phyloP scores from a whole-genome alignment of 2,329 filamentous ascomycete species.

The Talaromyces piceae region DNA sequence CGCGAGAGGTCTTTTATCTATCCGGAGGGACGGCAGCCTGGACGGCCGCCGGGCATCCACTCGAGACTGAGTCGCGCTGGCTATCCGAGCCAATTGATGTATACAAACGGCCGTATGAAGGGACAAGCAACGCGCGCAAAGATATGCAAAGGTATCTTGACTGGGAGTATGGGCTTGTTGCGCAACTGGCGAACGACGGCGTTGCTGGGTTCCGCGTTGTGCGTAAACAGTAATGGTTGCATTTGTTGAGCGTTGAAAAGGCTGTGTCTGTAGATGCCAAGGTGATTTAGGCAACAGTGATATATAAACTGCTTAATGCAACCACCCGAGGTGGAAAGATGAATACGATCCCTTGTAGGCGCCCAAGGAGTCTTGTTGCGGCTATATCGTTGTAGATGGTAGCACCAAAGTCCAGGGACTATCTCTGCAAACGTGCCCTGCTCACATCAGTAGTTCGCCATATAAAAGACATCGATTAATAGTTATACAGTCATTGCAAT shows the following conservation, averaged over 20 bases:
- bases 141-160: slow-evolving; percentile 27
- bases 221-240: slow-evolving; percentile 10
- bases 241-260: no score
- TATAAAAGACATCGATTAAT: background rate
- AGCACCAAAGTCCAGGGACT: no score
- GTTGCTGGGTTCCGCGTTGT: slow-evolving; percentile 21
- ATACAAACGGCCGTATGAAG: slow-evolving; percentile 27
- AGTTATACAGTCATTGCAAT: background rate
- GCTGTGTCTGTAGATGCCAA: no score
- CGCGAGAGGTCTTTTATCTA: slow-evolving; percentile 16
- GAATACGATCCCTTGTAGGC: no score
- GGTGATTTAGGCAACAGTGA: no score
- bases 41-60: slow-evolving; percentile 14
- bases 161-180: slow-evolving; percentile 27
- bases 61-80: slow-evolving; percentile 22
- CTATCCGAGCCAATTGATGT: slow-evolving; percentile 25
- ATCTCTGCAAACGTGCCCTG: no score
- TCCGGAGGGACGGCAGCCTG: slow-evolving; percentile 22
- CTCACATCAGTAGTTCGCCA: no score
- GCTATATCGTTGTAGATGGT: no score
- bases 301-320: no score
- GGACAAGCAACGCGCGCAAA: slow-evolving; percentile 21
- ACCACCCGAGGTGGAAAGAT: no score
- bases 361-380: no score
- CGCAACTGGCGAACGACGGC: slow-evolving; percentile 22